phyloP scores from a whole-genome alignment of 106 monocot species.

The Dioscorea zingiberensis region DNA sequence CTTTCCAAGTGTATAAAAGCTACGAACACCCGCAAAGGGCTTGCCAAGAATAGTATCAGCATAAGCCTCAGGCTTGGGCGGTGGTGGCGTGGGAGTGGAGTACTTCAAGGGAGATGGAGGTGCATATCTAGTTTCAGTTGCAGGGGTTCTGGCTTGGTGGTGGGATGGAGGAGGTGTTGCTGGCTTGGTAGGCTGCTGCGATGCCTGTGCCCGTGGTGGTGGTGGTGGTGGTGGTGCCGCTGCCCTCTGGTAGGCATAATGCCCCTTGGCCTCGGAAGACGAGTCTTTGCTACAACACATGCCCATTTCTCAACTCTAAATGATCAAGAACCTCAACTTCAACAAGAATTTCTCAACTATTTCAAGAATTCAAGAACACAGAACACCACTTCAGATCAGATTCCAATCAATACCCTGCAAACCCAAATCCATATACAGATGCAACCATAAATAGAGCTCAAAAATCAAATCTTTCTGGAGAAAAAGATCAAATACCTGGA shows the following conservation, averaged over 20 bases:
- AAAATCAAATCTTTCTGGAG: too few relatives aligned
- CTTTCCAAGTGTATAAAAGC: constrained; percentile 3
- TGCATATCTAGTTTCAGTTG: not conserved
- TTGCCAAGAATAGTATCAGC: constrained; percentile 3
- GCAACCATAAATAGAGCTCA: too few relatives aligned
- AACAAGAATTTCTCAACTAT: too few relatives aligned
- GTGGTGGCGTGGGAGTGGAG: not conserved
- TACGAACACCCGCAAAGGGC: not conserved
- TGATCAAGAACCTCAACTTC: not conserved
- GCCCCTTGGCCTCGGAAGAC: not conserved
- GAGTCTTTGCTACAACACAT: constrained; percentile 6
- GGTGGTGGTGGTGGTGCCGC: constrained; percentile 1
- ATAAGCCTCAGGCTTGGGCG: not conserved
- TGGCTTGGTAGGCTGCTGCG: not conserved
- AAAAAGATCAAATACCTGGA: too few relatives aligned
- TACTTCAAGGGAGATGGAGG: not conserved
- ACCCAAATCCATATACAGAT: too few relatives aligned
- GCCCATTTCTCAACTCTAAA: not conserved
- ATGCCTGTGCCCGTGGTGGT: not conserved
- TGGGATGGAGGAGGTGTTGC: not conserved
- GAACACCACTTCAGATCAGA: too few relatives aligned
- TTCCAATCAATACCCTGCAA: too few relatives aligned
- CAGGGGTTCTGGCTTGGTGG: not conserved
- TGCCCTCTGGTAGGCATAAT: not conserved
- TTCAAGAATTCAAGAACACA: too few relatives aligned